Evolutionary conservation across 164 flowering plant species (phyloP), one percentile per base, ranked within the genome.

Genomic region (Chloranthus sessilifolius): DNA sequence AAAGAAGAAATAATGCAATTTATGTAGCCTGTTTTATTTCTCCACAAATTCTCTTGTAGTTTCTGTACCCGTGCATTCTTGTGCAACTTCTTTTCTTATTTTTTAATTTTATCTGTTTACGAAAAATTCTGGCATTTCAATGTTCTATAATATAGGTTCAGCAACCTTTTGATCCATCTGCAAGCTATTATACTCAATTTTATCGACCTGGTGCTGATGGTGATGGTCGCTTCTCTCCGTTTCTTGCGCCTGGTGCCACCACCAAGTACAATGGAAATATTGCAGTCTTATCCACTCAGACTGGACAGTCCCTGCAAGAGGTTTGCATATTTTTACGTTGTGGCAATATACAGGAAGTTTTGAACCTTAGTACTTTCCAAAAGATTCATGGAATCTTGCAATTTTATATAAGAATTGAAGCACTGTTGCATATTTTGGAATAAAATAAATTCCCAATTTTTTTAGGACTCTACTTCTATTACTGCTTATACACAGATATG

Each of bases 201-300:
- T 86, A 82, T 60, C 77, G 85, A 11, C 70, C 92, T 14, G 74
- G 75, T 57, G 40, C 74, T 49, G 91, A 86, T 53, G 69, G 60
- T 60, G 90, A 86, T 71, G 90, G 83, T 23, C 88, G 90, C 47
- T 61, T 76, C 58, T 83, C 95, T 50, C 95, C 92, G 27, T 79
- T 86, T 55, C 72, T 69, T 56, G 30, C 76, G 35, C 66, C 83
- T 55, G 91, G 80, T 43, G 69, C 76, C 56, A 67, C 77, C 7
- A 28, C 82, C 57, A 89, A 80, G 66, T 82, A 77, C 63, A 82
- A 73, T 72, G 92, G 90, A 21, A 82, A 72, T 68, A 65, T 75
- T 65, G 70, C 85, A 16, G 56, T 70, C 15, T 56, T 81, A 47
- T 71, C 94, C 51, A 54, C 73, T 2, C 86, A 81, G 58, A 59